These are phyloP conservation scores for Debaryomyces maramus DNA, from an alignment of 805 yeast species.

Conservation along the genomic window DNA sequence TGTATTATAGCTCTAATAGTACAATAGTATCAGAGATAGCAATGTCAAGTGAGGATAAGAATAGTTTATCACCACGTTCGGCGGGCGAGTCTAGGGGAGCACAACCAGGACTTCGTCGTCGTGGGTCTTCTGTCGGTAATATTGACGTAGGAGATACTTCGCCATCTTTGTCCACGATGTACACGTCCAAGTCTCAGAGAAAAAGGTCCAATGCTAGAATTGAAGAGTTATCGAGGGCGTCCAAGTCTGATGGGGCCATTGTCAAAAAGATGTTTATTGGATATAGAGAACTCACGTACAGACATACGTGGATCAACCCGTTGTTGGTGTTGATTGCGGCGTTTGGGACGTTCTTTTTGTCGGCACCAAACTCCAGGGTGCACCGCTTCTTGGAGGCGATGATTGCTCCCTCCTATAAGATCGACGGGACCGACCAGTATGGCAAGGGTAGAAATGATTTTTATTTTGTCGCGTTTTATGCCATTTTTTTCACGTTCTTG, in stretches of 20 bases:
- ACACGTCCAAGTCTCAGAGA: constrained; percentile 44
- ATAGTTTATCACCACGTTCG: not conserved
- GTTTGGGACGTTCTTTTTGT: constrained; percentile 47
- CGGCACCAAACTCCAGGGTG: constrained; percentile 56
- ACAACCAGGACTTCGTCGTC: constrained; percentile 25
- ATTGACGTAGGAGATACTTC: constrained; percentile 74
- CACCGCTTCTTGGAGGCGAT: constrained; percentile 62
- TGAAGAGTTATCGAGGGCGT: constrained; percentile 25
- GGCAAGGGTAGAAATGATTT: constrained; percentile 89
- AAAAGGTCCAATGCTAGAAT: constrained; percentile 33
- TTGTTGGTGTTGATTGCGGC: constrained; percentile 46
- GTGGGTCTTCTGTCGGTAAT: constrained; percentile 74
- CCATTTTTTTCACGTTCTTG: constrained; percentile 83
- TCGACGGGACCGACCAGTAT: constrained; percentile 64
- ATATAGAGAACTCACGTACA: constrained; percentile 55
- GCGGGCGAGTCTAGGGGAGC: not conserved
- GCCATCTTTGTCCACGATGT: constrained; percentile 67
- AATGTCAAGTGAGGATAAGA: not conserved
- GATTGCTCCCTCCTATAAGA: constrained; percentile 63
- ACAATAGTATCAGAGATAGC: not conserved
- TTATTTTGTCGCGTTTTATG: constrained; percentile 73
- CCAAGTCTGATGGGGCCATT: constrained; percentile 50
- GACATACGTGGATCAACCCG: constrained; percentile 76
- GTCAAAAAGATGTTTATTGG: constrained; percentile 56
- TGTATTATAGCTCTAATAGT: too few relatives aligned